Evolutionary conservation across 1,139 yeast genomes (phyloP).

Genomic region (Hyphopichia khmerensis): DNA sequence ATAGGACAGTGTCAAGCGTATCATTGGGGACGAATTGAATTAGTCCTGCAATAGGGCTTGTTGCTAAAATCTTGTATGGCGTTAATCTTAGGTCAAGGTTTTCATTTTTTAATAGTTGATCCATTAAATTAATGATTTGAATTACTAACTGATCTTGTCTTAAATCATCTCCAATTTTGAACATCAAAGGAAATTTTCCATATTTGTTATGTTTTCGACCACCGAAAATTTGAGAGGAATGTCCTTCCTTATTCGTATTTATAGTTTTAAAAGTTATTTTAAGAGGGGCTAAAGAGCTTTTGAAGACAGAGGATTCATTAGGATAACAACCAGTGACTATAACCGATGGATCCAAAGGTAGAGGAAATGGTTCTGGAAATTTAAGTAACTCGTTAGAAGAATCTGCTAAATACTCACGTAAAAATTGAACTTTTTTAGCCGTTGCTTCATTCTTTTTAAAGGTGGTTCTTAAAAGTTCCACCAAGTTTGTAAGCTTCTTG

Average conservation of each 20-base stretch:
- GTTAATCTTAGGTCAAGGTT: slow-evolving; percentile 84
- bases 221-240: slow-evolving; percentile 34
- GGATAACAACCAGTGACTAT: slow-evolving; percentile 74
- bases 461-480: slow-evolving; percentile 37
- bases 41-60: slow-evolving; percentile 88
- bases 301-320: slow-evolving; percentile 81
- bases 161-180: slow-evolving; percentile 93
- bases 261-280: slow-evolving; percentile 74
- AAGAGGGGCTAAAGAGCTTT: slow-evolving; percentile 85
- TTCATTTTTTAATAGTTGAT: slow-evolving; percentile 81
- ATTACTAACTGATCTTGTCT: slow-evolving; percentile 95
- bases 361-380: slow-evolving; percentile 54
- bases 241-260: slow-evolving; percentile 15
- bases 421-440: slow-evolving; percentile 40
- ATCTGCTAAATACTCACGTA: slow-evolving; percentile 41
- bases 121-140: slow-evolving; percentile 90
- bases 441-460: slow-evolving; percentile 48
- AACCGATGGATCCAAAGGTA: slow-evolving; percentile 72
- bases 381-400: slow-evolving; percentile 40
- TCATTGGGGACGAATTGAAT: slow-evolving; percentile 92
- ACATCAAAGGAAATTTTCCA: slow-evolving; percentile 79
- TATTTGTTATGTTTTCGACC: slow-evolving; percentile 28
- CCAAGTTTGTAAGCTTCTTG: slow-evolving; percentile 41
- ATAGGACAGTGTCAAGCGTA: slow-evolving; percentile 78
- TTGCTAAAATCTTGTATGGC: slow-evolving; percentile 88